Base-by-base conservation (phyloP, 2,329 filamentous ascomycete genomes). In the Orbilia quercus region DNA sequence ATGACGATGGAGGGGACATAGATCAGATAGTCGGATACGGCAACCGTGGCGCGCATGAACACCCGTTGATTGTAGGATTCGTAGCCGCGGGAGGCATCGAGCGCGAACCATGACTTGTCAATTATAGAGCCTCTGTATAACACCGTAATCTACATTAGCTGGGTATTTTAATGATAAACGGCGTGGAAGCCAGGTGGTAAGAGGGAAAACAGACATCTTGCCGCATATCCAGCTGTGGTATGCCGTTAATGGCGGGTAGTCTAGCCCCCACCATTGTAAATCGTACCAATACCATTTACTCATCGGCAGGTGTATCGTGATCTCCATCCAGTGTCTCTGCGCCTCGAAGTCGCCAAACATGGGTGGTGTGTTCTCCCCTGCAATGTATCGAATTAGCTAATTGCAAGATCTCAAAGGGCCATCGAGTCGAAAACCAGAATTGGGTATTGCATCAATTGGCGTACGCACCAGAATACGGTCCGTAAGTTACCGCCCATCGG, bases 271-370 rank as follows among this genome's bases (percentile, higher is more conserved):
- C 89, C 94, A 99, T 79, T 94, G 85, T 47, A 98, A 84, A 80
- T 99, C 93, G 80, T 99, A 92, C 79, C 96, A 96, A 81, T 99
- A 99, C 95, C 96, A 99, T 80, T 95, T 90, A 9, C 92, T 95
- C 38, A 96, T 85, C 12, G 95, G 95, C 1, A 99, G 84, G 71
- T 96, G 88, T 7, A 88, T 91, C 1, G 95, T 97, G 76, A 99
- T 84, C 79, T 99, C 95, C 93, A 99, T 96, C 95, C 95, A 99
- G 81, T 99, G 95, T 77, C 95, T 85, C 81, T 99, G 95, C 2
- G 96, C 95, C 83, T 99, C 95, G 82, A 96, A 99, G 81, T 99
- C 95, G 76, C 95, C 95, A 79, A 93, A 91, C 88, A 97, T 92
- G 4, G 95, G 95, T 36, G 93, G 93, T 72, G 87, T 87, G 70